These are phyloP conservation scores for Xylaria sp. DNA, from an alignment of 2,329 filamentous ascomycete species.

Conservation along the genomic window DNA sequence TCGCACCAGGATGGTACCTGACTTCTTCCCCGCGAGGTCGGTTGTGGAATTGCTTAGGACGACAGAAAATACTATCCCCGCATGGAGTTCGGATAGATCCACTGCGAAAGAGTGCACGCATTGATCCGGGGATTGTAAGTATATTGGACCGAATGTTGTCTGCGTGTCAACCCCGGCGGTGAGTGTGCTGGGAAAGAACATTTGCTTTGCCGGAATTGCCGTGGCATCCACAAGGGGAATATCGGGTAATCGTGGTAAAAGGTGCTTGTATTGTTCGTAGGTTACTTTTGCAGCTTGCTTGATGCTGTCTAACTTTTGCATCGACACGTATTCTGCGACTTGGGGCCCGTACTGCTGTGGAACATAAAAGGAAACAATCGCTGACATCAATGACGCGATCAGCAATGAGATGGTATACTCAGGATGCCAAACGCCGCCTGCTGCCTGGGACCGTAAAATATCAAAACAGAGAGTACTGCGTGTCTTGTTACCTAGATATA, in stretches of 20 bases:
- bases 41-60: conserved; percentile 21
- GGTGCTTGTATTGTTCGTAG: conserved; percentile 23
- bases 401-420: conserved; percentile 28
- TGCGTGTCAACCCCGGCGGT: background rate
- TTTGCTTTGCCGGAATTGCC: conserved; percentile 16
- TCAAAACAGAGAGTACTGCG: conserved; percentile 29
- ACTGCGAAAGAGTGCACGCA: conserved; percentile 24
- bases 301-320: conserved; percentile 8
- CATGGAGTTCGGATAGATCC: conserved; percentile 29
- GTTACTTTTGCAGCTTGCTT: conserved; percentile 13
- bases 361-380: conserved; percentile 34
- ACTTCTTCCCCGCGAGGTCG: conserved; percentile 22
- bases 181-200: conserved; percentile 25
- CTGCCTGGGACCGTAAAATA: conserved; percentile 16
- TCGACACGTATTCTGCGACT: conserved; percentile 31
- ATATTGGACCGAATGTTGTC: conserved; percentile 21
- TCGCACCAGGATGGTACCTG: conserved; percentile 27
- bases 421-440: conserved; percentile 20
- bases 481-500: background rate
- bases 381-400: conserved; percentile 33
- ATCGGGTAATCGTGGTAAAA: conserved; percentile 2
- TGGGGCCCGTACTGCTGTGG: conserved; percentile 12
- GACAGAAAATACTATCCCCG: conserved; percentile 27
- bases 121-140: conserved; percentile 14
- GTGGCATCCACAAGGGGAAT: conserved; percentile 26